A percentile compares a stretch with the other conserved stretches of the same genome.
phyloP scores from a whole-genome alignment of 495 filamentous ascomycete species.

The Penicillium daleae region DNA sequence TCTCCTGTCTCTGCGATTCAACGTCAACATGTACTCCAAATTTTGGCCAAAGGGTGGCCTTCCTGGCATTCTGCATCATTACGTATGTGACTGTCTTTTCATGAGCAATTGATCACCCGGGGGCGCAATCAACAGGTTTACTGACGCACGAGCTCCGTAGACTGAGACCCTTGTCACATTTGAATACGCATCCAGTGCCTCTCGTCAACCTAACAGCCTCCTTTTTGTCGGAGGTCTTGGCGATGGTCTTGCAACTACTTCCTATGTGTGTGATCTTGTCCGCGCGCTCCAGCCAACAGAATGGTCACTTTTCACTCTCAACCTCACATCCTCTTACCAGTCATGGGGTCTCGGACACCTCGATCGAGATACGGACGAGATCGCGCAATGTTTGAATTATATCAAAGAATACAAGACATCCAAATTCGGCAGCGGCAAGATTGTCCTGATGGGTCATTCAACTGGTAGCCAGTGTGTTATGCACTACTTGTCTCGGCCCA shows the following conservation, averaged over 20 bases:
- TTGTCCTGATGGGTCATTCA: slow-evolving; percentile 84
- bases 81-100: slow-evolving; percentile 38
- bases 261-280: slow-evolving; percentile 60
- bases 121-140: neutral
- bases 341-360: slow-evolving; percentile 75
- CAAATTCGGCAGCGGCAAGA: slow-evolving; percentile 51
- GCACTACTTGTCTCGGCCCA: slow-evolving; percentile 60
- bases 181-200: slow-evolving; percentile 41
- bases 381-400: slow-evolving; percentile 71
- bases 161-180: slow-evolving; percentile 52
- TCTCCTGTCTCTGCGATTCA: neutral
- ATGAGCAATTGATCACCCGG: neutral
- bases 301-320: slow-evolving; percentile 65
- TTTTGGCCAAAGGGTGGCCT: slow-evolving; percentile 55
- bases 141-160: slow-evolving; percentile 21
- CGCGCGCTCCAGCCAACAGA: slow-evolving; percentile 55
- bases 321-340: slow-evolving; percentile 66
- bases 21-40: slow-evolving; percentile 46
- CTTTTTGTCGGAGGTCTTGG: slow-evolving; percentile 83
- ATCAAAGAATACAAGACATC: slow-evolving; percentile 54
- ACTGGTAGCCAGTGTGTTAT: slow-evolving; percentile 85
- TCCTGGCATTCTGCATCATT: slow-evolving; percentile 61
- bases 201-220: slow-evolving; percentile 62
- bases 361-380: slow-evolving; percentile 71
- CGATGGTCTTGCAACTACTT: slow-evolving; percentile 73